phyloP scores from a whole-genome alignment of 176 grass and related monocot species.

The Oryza longistaminata region DNA sequence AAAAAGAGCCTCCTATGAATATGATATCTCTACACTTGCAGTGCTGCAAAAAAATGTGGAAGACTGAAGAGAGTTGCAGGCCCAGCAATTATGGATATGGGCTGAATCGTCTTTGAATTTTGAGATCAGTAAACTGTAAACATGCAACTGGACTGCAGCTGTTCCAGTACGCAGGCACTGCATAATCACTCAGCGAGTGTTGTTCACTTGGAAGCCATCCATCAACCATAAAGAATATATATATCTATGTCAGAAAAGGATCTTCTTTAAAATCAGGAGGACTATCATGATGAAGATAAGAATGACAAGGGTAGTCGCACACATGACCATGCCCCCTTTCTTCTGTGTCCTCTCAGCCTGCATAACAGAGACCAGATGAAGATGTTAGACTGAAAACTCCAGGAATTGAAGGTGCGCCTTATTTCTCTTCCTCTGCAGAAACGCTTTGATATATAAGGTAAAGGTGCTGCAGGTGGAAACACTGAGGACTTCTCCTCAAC shows the following conservation, averaged over 20 bases:
- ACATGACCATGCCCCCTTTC: constrained; percentile 96
- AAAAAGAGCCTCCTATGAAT: constrained; percentile 37
- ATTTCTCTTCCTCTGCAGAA: constrained; percentile 38
- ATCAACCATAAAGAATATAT: constrained; percentile 15
- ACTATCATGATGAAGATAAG: constrained; percentile 93
- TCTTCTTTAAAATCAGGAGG: constrained; percentile 80
- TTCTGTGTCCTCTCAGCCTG: constrained; percentile 95
- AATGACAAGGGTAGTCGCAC: constrained; percentile 90
- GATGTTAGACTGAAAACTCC: constrained; percentile 41
- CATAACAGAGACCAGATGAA: constrained; percentile 46
- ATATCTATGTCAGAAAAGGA: constrained; percentile 66
- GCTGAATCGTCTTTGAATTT: constrained; percentile 39
- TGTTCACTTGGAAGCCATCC: constrained; percentile 15
- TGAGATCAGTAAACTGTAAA: constrained; percentile 31
- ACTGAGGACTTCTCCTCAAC: not conserved
- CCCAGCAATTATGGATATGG: constrained; percentile 30
- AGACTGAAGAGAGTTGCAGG: constrained; percentile 25
- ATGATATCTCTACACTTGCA: constrained; percentile 43
- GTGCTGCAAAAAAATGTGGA: constrained; percentile 33
- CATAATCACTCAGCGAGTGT: not conserved
- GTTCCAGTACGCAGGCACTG: constrained; percentile 27
- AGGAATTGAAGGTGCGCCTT: constrained; percentile 20
- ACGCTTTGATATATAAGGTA: not conserved
- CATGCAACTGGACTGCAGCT: constrained; percentile 19
- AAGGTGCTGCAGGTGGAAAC: constrained; percentile 25